Conservation (phyloP, 2,329 filamentous ascomycete species). For the Pseudocercospora musae region DNA sequence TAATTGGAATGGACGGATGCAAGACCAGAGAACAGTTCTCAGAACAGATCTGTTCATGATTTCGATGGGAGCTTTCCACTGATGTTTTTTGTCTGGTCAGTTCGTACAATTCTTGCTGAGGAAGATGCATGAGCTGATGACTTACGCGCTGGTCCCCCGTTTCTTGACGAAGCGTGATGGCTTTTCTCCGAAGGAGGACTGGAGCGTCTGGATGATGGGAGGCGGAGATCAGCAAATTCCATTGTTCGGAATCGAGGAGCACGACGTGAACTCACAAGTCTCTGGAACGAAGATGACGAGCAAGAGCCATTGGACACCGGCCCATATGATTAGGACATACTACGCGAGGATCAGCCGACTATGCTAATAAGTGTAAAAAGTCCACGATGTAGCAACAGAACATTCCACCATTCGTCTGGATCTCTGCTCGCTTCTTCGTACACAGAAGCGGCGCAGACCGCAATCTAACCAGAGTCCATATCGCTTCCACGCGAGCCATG, state of each 20-base stretch:
- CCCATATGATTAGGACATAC: slow-evolving; percentile 81
- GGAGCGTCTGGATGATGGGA: slow-evolving; percentile 44
- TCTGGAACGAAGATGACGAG: slow-evolving; percentile 77
- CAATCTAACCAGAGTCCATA: neutral
- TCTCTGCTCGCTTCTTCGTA: neutral
- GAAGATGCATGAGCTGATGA: neutral
- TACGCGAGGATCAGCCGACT: neutral
- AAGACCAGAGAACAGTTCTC: slow-evolving; percentile 49
- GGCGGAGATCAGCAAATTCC: neutral
- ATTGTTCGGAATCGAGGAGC: neutral
- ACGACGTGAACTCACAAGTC: slow-evolving; percentile 52
- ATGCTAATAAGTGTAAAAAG: neutral
- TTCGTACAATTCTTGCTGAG: neutral
- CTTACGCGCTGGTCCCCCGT: slow-evolving; percentile 59
- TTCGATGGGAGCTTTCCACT: slow-evolving; percentile 76
- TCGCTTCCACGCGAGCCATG: too few relatives aligned
- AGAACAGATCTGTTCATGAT: slow-evolving; percentile 65
- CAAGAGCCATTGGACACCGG: slow-evolving; percentile 58
- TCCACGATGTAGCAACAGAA: neutral
- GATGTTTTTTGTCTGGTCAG: slow-evolving; percentile 18
- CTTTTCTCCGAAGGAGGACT: slow-evolving; percentile 72
- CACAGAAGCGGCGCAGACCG: neutral
- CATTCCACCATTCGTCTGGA: too few relatives aligned
- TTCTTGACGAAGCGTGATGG: slow-evolving; percentile 63
- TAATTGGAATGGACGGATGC: slow-evolving; percentile 70